Evolutionary conservation across 192 early-diverging fungal species (phyloP).

Genomic region (Coemansia sp.): DNA sequence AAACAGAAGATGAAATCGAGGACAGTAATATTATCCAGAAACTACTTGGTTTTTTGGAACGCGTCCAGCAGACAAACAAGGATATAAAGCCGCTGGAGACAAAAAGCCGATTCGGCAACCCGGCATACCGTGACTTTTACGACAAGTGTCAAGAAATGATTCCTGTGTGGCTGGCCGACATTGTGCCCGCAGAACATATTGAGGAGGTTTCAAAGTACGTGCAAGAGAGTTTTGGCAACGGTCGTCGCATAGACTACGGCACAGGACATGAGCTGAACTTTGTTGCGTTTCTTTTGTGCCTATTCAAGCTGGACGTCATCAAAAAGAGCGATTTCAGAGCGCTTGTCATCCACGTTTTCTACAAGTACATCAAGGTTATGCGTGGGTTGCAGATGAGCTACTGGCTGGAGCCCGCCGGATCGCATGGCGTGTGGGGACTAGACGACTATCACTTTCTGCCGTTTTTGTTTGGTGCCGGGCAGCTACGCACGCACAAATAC

Average conservation of each 20-base stretch:
- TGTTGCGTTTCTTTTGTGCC: constrained; percentile 79
- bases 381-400: constrained; percentile 86
- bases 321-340: constrained; percentile 69
- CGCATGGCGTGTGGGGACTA: constrained; percentile 98
- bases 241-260: constrained; percentile 94
- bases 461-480: constrained; percentile 88
- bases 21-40: constrained; percentile 56
- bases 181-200: constrained; percentile 41
- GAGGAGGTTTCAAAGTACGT: constrained; percentile 78
- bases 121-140: constrained; percentile 89
- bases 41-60: constrained; percentile 69
- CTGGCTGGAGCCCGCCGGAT: constrained; percentile 96
- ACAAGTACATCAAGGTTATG: constrained; percentile 85
- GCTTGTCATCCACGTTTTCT: constrained; percentile 76
- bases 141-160: constrained; percentile 59
- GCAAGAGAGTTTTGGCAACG: constrained; percentile 83
- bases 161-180: constrained; percentile 40
- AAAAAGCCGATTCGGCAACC: constrained; percentile 89
- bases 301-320: constrained; percentile 73
- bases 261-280: constrained; percentile 96
- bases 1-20: constrained; percentile 57
- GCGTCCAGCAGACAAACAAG: constrained; percentile 58
- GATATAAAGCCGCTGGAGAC: constrained; percentile 76
- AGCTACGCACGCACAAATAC: constrained; percentile 86
- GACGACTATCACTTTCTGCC: constrained; percentile 98